Base-by-base conservation (phyloP, 495 filamentous ascomycete species). In the Penicillium coprophilum region DNA sequence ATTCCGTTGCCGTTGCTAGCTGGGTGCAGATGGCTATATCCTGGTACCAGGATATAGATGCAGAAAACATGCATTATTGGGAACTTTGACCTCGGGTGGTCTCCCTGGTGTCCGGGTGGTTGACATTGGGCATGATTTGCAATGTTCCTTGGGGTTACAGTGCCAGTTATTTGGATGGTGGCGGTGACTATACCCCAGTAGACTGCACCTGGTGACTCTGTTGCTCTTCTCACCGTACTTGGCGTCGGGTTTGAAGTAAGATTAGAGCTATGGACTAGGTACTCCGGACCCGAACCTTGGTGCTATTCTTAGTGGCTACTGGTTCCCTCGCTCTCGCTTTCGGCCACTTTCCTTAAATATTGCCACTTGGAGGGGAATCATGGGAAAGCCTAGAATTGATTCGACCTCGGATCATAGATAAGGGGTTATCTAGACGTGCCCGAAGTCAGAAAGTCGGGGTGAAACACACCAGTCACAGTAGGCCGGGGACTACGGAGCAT, bases 51-150 rank as follows among this genome's bases (percentile, higher is more conserved):
- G 62, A 43, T 46, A 53, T 39, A 3, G 24, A 19, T 56, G 52
- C 55, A 52, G 50, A 34, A 54, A 27, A 34, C 58, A 19, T 60
- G 61, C 61, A 63, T 60, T 45, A 36, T 38, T 54, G 41, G 41
- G n/a, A 21, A 36, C 31, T 50, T 21, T 44, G 50, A 40, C 46
- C 44, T 55, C n/a, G 13, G 19, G 21, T 43, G 24, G 36, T 30
- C 8, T 46, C 24, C 4, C 23, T 27, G 9, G 1, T 46, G 24
- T 34, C 32, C 6, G 9, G 27, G 12, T 17, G 5, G 0, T 46
- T 30, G 28, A 15, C 23, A 9, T 41, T 31, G 45, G n/a, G 5
- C 28, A 31, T 21, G 45, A 31, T 31, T 31, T 31, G 45, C 28
- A 47, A 19, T 19, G 45, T 19, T 46, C 23, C 3, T 19, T 20